phyloP scores from a whole-genome alignment of 1,284 basidiomycete genomes.

The Schizophyllum commune region DNA sequence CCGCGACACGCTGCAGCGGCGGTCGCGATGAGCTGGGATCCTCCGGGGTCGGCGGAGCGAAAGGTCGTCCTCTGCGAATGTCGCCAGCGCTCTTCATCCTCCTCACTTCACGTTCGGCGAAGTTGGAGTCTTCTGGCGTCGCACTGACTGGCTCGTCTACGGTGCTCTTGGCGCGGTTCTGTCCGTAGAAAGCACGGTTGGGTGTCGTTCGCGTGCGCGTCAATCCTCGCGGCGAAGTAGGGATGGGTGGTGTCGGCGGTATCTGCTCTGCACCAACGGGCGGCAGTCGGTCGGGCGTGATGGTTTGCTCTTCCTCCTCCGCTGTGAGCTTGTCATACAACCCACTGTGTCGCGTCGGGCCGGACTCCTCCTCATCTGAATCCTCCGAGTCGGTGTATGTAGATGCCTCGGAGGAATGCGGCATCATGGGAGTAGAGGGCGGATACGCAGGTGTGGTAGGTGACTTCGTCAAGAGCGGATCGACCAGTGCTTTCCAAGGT shows the following conservation, averaged over 20 bases:
- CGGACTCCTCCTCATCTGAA: slow-evolving; percentile 30
- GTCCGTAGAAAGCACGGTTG: slow-evolving; percentile 48
- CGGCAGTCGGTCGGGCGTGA: slow-evolving; percentile 51
- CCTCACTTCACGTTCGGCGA: slow-evolving; percentile 55
- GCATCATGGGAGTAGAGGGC: slow-evolving; percentile 55
- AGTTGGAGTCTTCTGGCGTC: slow-evolving; percentile 20
- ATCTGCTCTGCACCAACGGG: slow-evolving; percentile 24
- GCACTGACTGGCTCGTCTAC: slow-evolving; percentile 16
- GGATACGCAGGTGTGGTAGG: slow-evolving; percentile 58
- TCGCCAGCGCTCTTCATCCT: slow-evolving; percentile 87
- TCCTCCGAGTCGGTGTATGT: slow-evolving; percentile 44
- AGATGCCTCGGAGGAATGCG: slow-evolving; percentile 37
- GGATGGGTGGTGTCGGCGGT: slow-evolving; percentile 21
- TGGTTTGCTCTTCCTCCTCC: slow-evolving; percentile 66
- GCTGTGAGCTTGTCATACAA: slow-evolving; percentile 11
- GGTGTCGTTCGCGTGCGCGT: slow-evolving; percentile 65
- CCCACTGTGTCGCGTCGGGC: slow-evolving; percentile 1
- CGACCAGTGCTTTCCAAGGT: slow-evolving; percentile 84
- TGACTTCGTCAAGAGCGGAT: slow-evolving; percentile 63
- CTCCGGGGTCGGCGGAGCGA: slow-evolving; percentile 13
- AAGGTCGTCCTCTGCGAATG: slow-evolving; percentile 43
- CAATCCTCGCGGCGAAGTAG: slow-evolving; percentile 31
- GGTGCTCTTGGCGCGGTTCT: slow-evolving; percentile 29
- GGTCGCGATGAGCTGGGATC: slow-evolving; percentile 25
- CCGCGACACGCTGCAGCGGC: slow-evolving; percentile 40